Evolutionary conservation across 345 rosid genomes (phyloP).

Genomic region (Zanthoxylum bungeanum): DNA sequence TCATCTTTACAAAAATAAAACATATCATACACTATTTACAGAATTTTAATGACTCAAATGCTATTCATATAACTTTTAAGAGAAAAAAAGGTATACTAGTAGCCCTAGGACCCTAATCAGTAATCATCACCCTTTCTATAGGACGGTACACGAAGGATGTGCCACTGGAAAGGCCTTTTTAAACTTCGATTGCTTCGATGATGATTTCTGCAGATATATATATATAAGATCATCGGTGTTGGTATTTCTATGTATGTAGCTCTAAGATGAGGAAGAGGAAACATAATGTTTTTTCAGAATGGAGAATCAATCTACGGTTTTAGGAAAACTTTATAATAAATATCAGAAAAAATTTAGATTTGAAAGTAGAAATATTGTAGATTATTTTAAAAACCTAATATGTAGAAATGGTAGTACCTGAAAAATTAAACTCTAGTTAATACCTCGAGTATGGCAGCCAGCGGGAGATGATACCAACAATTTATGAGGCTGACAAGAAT

Average conservation of each 20-base stretch:
- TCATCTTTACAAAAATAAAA: constrained; percentile 9
- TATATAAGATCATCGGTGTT: neutral
- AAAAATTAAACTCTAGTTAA: too few relatives aligned
- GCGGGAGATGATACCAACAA: neutral
- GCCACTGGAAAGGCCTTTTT: neutral
- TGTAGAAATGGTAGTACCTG: too few relatives aligned
- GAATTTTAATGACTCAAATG: constrained; percentile 5
- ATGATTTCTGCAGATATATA: neutral
- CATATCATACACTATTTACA: constrained; percentile 18
- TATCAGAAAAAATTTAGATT: too few relatives aligned
- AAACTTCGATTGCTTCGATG: neutral
- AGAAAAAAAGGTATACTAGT: neutral
- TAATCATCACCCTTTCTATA: constrained; percentile 6
- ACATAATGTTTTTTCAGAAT: neutral
- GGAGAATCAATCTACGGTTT: neutral
- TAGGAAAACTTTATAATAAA: too few relatives aligned
- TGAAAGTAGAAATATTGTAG: too few relatives aligned
- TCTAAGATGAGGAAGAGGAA: neutral
- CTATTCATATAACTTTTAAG: constrained; percentile 4
- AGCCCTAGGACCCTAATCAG: neutral
- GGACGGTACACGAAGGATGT: neutral
- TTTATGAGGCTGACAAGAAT: constrained; percentile 24
- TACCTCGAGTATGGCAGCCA: neutral
- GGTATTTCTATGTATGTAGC: neutral
- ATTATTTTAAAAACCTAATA: too few relatives aligned